Conservation (phyloP, 441 rosid genomes). For the Bocquillonia castaneifolia region DNA sequence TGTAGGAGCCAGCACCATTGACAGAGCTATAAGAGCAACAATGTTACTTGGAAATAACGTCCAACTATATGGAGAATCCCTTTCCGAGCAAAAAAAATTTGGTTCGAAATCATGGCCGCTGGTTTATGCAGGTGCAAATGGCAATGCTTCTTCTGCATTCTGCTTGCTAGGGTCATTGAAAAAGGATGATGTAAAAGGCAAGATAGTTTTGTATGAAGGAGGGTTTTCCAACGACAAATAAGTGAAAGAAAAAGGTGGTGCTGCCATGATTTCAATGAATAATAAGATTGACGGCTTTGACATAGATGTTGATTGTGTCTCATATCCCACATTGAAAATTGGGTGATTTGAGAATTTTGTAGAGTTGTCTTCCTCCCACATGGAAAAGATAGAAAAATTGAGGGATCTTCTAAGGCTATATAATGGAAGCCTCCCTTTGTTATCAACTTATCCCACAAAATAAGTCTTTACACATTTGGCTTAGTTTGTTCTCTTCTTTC, state of each 20-base stretch:
- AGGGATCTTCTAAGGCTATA: too few relatives aligned
- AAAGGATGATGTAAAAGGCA: slow-evolving; percentile 31
- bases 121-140: slow-evolving; percentile 33
- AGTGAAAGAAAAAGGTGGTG: slow-evolving; percentile 40
- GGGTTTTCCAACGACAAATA: slow-evolving; percentile 27
- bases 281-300: slow-evolving; percentile 23
- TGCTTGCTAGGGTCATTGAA: slow-evolving; percentile 33
- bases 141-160: slow-evolving; percentile 21
- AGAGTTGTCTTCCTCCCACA: too few relatives aligned
- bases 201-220: slow-evolving; percentile 28
- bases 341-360: too few relatives aligned
- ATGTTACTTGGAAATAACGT: slow-evolving; percentile 39
- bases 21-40: slow-evolving; percentile 32
- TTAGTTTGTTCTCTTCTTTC: too few relatives aligned
- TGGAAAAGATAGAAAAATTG: too few relatives aligned
- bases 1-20: slow-evolving; percentile 46
- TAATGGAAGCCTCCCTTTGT: too few relatives aligned
- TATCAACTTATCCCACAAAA: too few relatives aligned
- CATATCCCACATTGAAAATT: slow-evolving; percentile 49
- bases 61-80: slow-evolving; percentile 34
- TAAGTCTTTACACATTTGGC: too few relatives aligned
- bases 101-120: slow-evolving; percentile 29
- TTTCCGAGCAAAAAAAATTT: slow-evolving; percentile 31
- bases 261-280: slow-evolving; percentile 45
- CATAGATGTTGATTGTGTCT: slow-evolving; percentile 29